These are phyloP conservation scores for Draba incana DNA, from an alignment of 345 rosid species.

Conservation along the genomic window DNA sequence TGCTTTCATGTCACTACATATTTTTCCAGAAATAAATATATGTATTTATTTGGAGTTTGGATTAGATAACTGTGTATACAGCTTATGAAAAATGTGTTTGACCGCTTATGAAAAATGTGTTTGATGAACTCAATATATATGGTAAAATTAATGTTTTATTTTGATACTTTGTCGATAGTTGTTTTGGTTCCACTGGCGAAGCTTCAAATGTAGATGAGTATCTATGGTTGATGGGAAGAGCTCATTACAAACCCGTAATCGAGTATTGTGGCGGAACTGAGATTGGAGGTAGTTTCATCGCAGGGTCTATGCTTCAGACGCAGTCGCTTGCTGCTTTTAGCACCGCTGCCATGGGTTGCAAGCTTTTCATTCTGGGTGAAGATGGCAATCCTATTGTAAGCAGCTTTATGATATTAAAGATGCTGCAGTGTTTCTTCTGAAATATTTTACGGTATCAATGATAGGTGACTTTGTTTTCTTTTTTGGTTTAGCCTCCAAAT, in stretches of 20 bases:
- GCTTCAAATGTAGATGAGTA: constrained; percentile 93
- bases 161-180: constrained; percentile 53
- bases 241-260: constrained; percentile 81
- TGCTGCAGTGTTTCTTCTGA: constrained; percentile 17
- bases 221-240: constrained; percentile 97
- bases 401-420: constrained; percentile 8
- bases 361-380: constrained; percentile 76
- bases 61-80: constrained; percentile 11
- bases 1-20: neutral
- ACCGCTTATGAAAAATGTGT: neutral
- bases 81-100: neutral
- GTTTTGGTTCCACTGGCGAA: constrained; percentile 97
- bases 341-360: constrained; percentile 90
- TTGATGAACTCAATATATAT: constrained; percentile 3
- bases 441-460: neutral
- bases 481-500: constrained; percentile 58
- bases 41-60: neutral
- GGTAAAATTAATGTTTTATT: constrained; percentile 16
- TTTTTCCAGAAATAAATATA: neutral
- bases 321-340: constrained; percentile 95
- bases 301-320: constrained; percentile 86
- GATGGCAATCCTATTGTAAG: constrained; percentile 81
- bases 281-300: constrained; percentile 82
- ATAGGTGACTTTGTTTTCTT: neutral
- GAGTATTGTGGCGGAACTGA: constrained; percentile 99